phyloP scores from a whole-genome alignment of 768 basidiomycete species.

The Podaxis sp. region DNA sequence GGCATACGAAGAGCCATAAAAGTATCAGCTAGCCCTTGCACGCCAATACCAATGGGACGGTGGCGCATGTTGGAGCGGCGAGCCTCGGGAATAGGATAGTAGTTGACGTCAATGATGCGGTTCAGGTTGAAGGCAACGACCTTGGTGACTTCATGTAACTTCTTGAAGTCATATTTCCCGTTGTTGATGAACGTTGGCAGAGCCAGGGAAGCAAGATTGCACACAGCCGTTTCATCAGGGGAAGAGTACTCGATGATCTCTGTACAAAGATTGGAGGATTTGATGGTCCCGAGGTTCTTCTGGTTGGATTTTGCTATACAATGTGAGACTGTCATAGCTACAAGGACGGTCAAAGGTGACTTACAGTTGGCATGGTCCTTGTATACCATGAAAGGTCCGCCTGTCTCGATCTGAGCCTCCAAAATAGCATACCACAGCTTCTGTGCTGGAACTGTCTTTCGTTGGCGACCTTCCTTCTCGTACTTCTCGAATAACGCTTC shows the following conservation, averaged over 20 bases:
- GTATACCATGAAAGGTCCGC: slow-evolving; percentile 99
- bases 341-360: slow-evolving; percentile 24
- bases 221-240: slow-evolving; percentile 96
- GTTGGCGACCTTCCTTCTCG: slow-evolving; percentile 85
- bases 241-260: slow-evolving; percentile 99
- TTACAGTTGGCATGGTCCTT: slow-evolving; percentile 93
- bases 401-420: slow-evolving; percentile 97
- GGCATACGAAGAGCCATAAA: slow-evolving; percentile 98
- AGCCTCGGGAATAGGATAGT: slow-evolving; percentile 92
- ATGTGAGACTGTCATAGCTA: neutral
- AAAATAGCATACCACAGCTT: slow-evolving; percentile 98
- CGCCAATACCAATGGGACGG: slow-evolving; percentile 95
- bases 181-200: slow-evolving; percentile 87
- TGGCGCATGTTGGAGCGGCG: slow-evolving; percentile 94
- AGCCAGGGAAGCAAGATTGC: slow-evolving; percentile 96
- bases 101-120: slow-evolving; percentile 91
- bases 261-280: slow-evolving; percentile 98
- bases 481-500: slow-evolving; percentile 84
- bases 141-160: slow-evolving; percentile 91
- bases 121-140: slow-evolving; percentile 94
- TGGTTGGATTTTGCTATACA: slow-evolving; percentile 91
- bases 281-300: slow-evolving; percentile 97
- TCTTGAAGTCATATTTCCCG: slow-evolving; percentile 90
- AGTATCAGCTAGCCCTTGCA: slow-evolving; percentile 95
- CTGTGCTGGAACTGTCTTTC: slow-evolving; percentile 86